Evolutionary conservation across 192 early-diverging fungal genomes (phyloP).

Genomic region (Backusella parvicylindrica): DNA sequence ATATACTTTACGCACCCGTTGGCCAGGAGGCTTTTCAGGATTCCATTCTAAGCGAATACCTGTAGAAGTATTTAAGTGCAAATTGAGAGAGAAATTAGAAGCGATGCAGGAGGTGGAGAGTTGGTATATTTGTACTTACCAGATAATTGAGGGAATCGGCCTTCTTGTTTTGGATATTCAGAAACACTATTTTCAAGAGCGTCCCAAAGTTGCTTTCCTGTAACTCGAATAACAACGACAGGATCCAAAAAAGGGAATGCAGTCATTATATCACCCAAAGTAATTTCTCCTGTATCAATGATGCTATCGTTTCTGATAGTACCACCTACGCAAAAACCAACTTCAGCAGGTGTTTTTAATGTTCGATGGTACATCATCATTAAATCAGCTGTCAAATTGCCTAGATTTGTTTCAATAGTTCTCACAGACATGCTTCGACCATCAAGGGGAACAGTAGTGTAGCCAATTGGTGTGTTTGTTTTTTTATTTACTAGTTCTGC

Average conservation of each 20-base stretch:
- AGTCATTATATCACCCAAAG: conserved; percentile 60
- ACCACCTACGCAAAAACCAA: conserved; percentile 55
- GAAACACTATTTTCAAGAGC: conserved; percentile 65
- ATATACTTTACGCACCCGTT: conserved; percentile 48
- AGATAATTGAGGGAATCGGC: conserved; percentile 65
- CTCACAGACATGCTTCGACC: conserved; percentile 56
- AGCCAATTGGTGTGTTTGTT: conserved; percentile 51
- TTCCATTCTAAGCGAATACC: conserved; percentile 62
- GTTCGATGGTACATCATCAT: conserved; percentile 54
- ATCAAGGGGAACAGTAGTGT: conserved; percentile 49
- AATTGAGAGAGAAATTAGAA: neutral
- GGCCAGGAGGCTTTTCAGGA: conserved; percentile 40
- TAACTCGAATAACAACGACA: conserved; percentile 56
- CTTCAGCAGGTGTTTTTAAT: conserved; percentile 28
- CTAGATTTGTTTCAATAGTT: conserved; percentile 57
- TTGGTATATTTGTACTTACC: neutral
- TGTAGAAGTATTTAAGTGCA: neutral
- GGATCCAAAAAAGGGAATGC: conserved; percentile 71
- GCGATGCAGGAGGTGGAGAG: neutral
- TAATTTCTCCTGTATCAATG: conserved; percentile 48
- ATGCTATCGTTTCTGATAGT: conserved; percentile 61
- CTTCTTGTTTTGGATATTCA: conserved; percentile 66
- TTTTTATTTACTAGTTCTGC: conserved; percentile 44
- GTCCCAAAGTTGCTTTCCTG: conserved; percentile 56
- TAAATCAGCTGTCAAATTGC: conserved; percentile 59